These are phyloP conservation scores for Serendipita indica DNA, from an alignment of 768 basidiomycete species.

Conservation along the genomic window DNA sequence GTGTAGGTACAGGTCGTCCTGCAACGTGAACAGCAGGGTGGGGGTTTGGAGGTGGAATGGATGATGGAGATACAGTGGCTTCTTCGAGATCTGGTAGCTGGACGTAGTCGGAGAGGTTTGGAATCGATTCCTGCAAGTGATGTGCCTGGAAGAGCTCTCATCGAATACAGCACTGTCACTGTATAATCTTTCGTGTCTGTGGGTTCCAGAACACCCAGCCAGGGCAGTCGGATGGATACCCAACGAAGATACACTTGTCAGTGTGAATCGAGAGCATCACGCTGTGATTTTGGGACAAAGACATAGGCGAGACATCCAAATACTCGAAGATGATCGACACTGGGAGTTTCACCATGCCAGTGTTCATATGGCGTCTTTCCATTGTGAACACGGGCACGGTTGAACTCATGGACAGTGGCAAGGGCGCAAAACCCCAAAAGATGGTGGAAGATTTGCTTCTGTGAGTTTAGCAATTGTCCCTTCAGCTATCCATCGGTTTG, in stretches of 20 bases:
- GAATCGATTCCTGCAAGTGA: neutral
- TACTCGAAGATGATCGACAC: slow-evolving; percentile 23
- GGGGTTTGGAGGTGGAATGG: neutral
- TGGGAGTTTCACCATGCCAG: slow-evolving; percentile 14
- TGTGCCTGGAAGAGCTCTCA: slow-evolving; percentile 20
- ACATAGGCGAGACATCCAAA: slow-evolving; percentile 30
- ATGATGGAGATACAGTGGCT: too few species aligned
- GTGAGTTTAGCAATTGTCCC: slow-evolving; percentile 15
- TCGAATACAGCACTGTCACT: slow-evolving; percentile 23
- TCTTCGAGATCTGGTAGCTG: neutral
- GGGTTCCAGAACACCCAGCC: slow-evolving; percentile 27
- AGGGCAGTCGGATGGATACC: slow-evolving; percentile 23
- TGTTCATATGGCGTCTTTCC: slow-evolving; percentile 14
- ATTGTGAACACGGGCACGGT: slow-evolving; percentile 12
- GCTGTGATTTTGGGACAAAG: slow-evolving; percentile 22
- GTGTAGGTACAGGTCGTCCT: neutral
- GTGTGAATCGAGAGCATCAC: slow-evolving; percentile 13
- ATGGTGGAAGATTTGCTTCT: slow-evolving; percentile 13
- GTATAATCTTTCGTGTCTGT: slow-evolving; percentile 20
- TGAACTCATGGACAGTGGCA: slow-evolving; percentile 12
- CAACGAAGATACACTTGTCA: slow-evolving; percentile 26
- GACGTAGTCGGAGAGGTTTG: neutral
- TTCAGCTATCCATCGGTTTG: slow-evolving; percentile 7
- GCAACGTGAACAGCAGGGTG: neutral
- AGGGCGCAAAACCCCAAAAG: slow-evolving; percentile 14